Evolutionary conservation across 495 filamentous ascomycete species (phyloP).

Genomic region (Penicillium coffeae): DNA sequence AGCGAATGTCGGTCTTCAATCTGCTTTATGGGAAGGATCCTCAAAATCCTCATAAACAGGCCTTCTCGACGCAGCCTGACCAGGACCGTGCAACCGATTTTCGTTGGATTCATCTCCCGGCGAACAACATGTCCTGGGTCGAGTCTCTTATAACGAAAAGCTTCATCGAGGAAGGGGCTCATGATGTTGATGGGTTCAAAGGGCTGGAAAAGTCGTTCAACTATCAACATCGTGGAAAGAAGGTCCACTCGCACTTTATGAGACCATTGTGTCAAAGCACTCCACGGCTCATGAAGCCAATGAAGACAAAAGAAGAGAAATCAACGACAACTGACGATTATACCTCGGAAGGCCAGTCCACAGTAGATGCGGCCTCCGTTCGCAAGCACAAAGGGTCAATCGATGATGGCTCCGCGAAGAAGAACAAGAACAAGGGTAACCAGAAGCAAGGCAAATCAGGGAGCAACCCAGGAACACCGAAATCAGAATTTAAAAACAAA

Average conservation of each 20-base stretch:
- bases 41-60: conserved; percentile 47
- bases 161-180: conserved; percentile 63
- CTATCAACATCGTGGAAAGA: conserved; percentile 59
- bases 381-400: conserved; percentile 29
- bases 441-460: conserved; percentile 39
- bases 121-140: conserved; percentile 58
- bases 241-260: conserved; percentile 65
- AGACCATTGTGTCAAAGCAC: conserved; percentile 59
- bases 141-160: conserved; percentile 62
- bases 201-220: conserved; percentile 61
- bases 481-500: conserved; percentile 38
- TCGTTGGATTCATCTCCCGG: conserved; percentile 68
- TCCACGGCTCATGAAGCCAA: conserved; percentile 37
- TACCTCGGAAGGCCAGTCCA: conserved; percentile 13
- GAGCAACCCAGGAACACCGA: conserved; percentile 28
- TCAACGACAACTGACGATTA: conserved; percentile 30
- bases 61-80: conserved; percentile 50
- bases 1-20: conserved; percentile 53
- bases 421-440: conserved; percentile 32
- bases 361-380: conserved; percentile 6
- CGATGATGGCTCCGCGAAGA: conserved; percentile 23
- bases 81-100: conserved; percentile 56
- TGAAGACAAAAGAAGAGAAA: conserved; percentile 37
- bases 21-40: conserved; percentile 58
- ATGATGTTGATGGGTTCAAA: conserved; percentile 65